phyloP scores from a whole-genome alignment of 495 filamentous ascomycete species.

The Penicillium coffeae region DNA sequence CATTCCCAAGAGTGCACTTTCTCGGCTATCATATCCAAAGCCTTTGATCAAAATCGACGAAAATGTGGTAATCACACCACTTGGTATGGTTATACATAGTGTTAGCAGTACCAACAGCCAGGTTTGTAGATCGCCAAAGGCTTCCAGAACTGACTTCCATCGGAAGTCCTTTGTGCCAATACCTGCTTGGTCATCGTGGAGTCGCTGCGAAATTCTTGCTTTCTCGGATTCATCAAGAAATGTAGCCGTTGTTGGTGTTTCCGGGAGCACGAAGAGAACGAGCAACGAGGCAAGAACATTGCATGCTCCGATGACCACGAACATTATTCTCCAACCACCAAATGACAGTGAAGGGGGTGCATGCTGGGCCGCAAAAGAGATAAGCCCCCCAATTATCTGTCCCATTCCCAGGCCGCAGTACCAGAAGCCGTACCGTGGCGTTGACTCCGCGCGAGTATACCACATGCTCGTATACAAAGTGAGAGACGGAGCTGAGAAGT shows the following conservation, averaged over 20 bases:
- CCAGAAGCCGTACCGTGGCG: slow-evolving; percentile 58
- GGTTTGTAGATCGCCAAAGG: slow-evolving; percentile 30
- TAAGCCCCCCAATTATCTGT: slow-evolving; percentile 57
- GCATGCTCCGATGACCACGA: slow-evolving; percentile 56
- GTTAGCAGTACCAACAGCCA: slow-evolving; percentile 38
- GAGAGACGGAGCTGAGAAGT: slow-evolving; percentile 40
- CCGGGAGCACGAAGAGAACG: slow-evolving; percentile 53
- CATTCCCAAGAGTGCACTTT: slow-evolving; percentile 59
- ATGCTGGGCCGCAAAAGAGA: slow-evolving; percentile 53
- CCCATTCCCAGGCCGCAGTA: slow-evolving; percentile 59
- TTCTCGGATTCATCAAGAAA: slow-evolving; percentile 57
- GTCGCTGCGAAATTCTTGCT: slow-evolving; percentile 31
- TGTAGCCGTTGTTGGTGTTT: slow-evolving; percentile 52
- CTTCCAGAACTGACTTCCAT: slow-evolving; percentile 27
- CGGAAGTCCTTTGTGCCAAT: slow-evolving; percentile 44
- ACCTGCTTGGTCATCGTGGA: slow-evolving; percentile 56
- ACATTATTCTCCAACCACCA: slow-evolving; percentile 62
- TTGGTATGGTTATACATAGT: slow-evolving; percentile 47
- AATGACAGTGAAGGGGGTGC: slow-evolving; percentile 24
- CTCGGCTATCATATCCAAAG: slow-evolving; percentile 49
- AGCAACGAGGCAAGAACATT: slow-evolving; percentile 51
- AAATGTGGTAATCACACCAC: slow-evolving; percentile 59
- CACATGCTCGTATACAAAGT: slow-evolving; percentile 47
- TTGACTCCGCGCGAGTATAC: slow-evolving; percentile 61
- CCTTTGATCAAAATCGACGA: slow-evolving; percentile 56